Conservation (phyloP, 768 basidiomycete species). For the Clitopilus passeckerianus region DNA sequence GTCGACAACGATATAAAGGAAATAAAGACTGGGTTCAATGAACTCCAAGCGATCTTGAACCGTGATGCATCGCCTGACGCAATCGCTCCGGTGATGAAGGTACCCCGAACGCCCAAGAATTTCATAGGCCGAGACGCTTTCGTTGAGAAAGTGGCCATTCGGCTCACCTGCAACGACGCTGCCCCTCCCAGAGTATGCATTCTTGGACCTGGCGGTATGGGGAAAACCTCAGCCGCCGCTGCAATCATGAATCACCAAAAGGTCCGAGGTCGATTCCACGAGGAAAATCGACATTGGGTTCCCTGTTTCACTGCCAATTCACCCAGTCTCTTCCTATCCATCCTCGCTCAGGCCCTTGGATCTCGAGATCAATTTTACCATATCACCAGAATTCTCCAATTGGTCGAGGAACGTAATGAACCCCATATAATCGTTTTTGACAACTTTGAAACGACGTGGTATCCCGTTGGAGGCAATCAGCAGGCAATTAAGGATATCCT, state of each 20-base stretch:
- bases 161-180: too few species aligned
- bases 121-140: too few species aligned
- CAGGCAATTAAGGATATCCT: background rate
- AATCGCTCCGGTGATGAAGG: too few species aligned
- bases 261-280: background rate
- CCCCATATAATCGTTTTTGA: slow-evolving; percentile 3
- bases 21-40: too few species aligned
- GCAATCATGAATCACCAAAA: background rate
- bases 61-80: too few species aligned
- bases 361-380: background rate
- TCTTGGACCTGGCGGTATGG: slow-evolving; percentile 78
- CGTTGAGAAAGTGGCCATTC: too few species aligned
- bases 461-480: background rate
- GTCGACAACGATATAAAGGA: too few species aligned
- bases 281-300: background rate
- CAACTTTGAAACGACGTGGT: background rate
- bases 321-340: background rate
- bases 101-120: too few species aligned
- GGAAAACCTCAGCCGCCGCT: slow-evolving; percentile 32
- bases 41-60: too few species aligned
- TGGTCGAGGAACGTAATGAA: background rate
- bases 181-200: too few species aligned
- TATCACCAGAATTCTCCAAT: background rate
- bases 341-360: background rate
- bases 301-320: background rate